Percentiles rank a stretch among this genome's conserved stretches.
These are phyloP conservation scores for Salicornia ramosissima DNA, from an alignment of 148 eudicot species.

Conservation along the genomic window DNA sequence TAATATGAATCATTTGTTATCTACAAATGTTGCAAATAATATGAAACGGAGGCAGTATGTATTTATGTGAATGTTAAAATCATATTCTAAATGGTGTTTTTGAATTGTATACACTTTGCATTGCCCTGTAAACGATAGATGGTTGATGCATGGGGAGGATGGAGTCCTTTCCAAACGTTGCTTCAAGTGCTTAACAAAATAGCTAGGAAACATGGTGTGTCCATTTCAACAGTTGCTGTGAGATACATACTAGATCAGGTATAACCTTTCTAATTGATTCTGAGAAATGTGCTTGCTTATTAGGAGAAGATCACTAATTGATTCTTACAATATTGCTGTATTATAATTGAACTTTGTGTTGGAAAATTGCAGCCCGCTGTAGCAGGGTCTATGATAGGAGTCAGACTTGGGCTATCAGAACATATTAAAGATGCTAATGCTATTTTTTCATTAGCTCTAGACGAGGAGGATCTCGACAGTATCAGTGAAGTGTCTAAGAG, in stretches of 20 bases:
- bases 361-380: constrained; percentile 67
- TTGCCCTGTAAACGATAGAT: constrained; percentile 41
- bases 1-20: too few species aligned
- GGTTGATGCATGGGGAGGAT: constrained; percentile 99
- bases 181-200: constrained; percentile 64
- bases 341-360: neutral
- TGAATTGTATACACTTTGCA: neutral
- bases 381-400: constrained; percentile 96
- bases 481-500: constrained; percentile 57
- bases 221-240: constrained; percentile 89
- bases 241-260: constrained; percentile 85
- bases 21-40: too few species aligned
- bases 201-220: constrained; percentile 76
- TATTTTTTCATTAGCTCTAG: constrained; percentile 73
- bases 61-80: neutral
- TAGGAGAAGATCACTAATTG: too few species aligned
- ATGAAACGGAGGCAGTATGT: too few species aligned
- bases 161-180: constrained; percentile 80
- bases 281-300: neutral
- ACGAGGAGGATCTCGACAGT: constrained; percentile 64
- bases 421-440: constrained; percentile 66
- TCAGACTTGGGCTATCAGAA: constrained; percentile 83
- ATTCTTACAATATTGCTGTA: neutral
- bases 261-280: neutral
- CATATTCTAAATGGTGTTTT: too few species aligned